These are phyloP conservation scores for Przewalskia tangutica DNA, from an alignment of 257 asterid species.

Conservation along the genomic window DNA sequence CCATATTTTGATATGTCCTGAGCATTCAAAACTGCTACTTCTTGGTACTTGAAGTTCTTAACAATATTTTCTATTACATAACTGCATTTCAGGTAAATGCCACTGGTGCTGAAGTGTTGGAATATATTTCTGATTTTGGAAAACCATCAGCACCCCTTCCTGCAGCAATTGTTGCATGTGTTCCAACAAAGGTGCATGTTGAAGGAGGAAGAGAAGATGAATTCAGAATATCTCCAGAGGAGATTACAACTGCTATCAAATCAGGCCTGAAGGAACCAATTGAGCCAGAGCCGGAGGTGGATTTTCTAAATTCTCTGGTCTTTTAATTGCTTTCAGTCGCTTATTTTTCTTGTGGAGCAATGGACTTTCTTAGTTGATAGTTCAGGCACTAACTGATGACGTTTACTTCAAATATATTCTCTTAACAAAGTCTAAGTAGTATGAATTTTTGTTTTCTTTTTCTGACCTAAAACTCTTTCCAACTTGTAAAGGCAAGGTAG, in stretches of 20 bases:
- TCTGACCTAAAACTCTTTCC: not conserved
- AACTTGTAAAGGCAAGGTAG: not conserved
- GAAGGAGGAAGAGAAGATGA: slow-evolving; percentile 89
- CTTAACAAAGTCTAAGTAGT: not conserved
- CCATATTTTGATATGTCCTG: not conserved
- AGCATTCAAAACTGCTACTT: not conserved
- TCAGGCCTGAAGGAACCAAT: slow-evolving; percentile 85
- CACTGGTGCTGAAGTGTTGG: slow-evolving; percentile 85
- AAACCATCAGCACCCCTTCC: slow-evolving; percentile 88
- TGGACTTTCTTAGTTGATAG: not conserved
- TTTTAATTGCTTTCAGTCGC: not conserved
- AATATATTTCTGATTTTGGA: slow-evolving; percentile 89
- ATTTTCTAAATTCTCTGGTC: slow-evolving; percentile 8
- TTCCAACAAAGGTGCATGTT: slow-evolving; percentile 68
- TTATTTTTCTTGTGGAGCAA: not conserved
- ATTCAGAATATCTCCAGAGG: slow-evolving; percentile 69
- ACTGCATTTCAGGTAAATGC: slow-evolving; percentile 61
- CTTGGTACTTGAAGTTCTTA: not conserved
- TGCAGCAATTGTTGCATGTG: slow-evolving; percentile 98
- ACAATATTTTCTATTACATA: not conserved
- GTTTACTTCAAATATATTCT: not conserved
- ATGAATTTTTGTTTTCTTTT: not conserved
- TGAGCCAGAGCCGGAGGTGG: slow-evolving; percentile 97
- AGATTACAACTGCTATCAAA: slow-evolving; percentile 69
- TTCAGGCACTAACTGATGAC: not conserved